Percentiles rank a stretch among this genome's conserved stretches.
phyloP scores from a whole-genome alignment of 352 stramenopile genomes.

The Phytophthora crassamura region DNA sequence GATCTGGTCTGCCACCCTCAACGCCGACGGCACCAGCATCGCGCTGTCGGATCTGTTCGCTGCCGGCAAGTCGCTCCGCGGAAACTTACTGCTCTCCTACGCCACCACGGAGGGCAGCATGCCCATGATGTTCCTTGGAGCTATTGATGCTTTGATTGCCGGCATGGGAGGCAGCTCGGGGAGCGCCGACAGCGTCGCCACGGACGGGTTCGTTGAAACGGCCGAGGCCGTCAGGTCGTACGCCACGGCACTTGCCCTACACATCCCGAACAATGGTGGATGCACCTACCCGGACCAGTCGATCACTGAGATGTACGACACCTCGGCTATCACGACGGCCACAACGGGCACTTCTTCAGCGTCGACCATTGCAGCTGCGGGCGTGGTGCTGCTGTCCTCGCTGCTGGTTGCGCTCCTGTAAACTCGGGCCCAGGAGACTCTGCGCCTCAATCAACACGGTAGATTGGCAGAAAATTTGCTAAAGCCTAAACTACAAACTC shows the following conservation, averaged over 20 bases:
- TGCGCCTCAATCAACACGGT: no score
- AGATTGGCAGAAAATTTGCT: no score
- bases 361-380: background rate
- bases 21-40: conserved; percentile 17
- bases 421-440: no score
- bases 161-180: conserved; percentile 1
- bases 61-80: conserved; percentile 42
- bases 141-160: conserved; percentile 24
- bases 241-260: conserved; percentile 25
- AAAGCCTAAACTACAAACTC: no score
- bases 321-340: background rate
- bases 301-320: conserved; percentile 31
- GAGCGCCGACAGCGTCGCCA: background rate
- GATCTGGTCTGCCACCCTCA: conserved; percentile 32
- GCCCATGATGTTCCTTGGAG: conserved; percentile 30
- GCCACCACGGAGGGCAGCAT: conserved; percentile 21
- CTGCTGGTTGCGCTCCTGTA: background rate
- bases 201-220: background rate
- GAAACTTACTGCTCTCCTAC: conserved; percentile 36
- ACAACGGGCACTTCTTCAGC: background rate
- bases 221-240: background rate
- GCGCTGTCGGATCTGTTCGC: conserved; percentile 50
- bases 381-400: background rate
- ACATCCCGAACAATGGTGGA: conserved; percentile 35
- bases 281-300: conserved; percentile 39